Conservation (phyloP, 2,329 filamentous ascomycete genomes). For the Trichoderma pleuroti region DNA sequence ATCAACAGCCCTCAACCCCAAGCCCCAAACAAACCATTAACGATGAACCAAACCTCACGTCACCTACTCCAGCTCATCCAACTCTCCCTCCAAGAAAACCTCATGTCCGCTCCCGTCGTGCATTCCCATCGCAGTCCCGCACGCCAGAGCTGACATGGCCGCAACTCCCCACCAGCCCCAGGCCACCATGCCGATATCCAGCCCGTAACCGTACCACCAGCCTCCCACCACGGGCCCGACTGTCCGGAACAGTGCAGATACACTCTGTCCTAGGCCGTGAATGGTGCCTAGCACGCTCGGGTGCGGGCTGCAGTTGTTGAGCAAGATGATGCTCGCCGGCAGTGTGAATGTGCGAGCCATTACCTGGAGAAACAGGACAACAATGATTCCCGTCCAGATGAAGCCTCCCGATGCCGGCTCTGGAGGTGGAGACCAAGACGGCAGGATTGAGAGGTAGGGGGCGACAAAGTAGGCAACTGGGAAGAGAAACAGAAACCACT, state of each 20-base stretch:
- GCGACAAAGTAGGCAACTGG: slow-evolving; percentile 64
- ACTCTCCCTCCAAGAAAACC: slow-evolving; percentile 47
- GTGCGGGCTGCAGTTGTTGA: slow-evolving; percentile 60
- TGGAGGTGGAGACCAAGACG: slow-evolving; percentile 43
- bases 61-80: slow-evolving; percentile 26
- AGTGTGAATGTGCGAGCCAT: slow-evolving; percentile 67
- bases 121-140: slow-evolving; percentile 55
- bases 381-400: slow-evolving; percentile 59
- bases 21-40: background rate
- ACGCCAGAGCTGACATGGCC: slow-evolving; percentile 52
- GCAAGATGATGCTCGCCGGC: slow-evolving; percentile 55
- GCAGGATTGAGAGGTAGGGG: slow-evolving; percentile 63
- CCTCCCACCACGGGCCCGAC: slow-evolving; percentile 44
- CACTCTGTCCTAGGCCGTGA: slow-evolving; percentile 51
- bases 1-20: background rate
- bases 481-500: slow-evolving; percentile 62
- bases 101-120: slow-evolving; percentile 63
- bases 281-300: slow-evolving; percentile 56
- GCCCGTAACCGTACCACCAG: slow-evolving; percentile 44
- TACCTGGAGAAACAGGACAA: slow-evolving; percentile 66
- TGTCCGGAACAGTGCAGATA: slow-evolving; percentile 44
- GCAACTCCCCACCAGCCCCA: slow-evolving; percentile 47
- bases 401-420: slow-evolving; percentile 45
- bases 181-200: slow-evolving; percentile 45
- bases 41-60: background rate